Conservation (phyloP, 1,284 basidiomycete genomes). For the Ganoderma resinaceum region DNA sequence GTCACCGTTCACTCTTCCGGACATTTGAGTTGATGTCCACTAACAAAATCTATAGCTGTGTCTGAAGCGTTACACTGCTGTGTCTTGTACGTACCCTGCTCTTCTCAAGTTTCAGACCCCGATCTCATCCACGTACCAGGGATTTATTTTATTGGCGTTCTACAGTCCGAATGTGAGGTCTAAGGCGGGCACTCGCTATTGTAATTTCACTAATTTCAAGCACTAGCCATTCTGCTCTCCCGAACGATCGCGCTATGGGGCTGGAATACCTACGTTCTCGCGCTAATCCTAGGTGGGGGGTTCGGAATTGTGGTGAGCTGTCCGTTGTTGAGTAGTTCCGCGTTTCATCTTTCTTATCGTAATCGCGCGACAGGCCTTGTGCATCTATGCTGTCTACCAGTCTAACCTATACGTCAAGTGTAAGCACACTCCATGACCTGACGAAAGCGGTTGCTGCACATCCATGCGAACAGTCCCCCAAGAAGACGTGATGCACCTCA, state of each 20-base stretch:
- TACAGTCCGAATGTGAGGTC: slow-evolving; percentile 1
- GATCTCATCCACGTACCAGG: not conserved
- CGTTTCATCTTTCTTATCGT: not conserved
- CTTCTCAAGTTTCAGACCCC: not conserved
- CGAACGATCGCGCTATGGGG: not conserved
- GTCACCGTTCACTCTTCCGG: not conserved
- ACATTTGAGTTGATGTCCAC: not conserved
- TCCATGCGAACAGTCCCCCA: not conserved
- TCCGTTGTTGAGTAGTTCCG: too few species aligned
- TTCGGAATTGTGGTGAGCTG: not conserved
- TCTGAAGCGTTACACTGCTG: not conserved
- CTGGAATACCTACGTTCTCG: not conserved
- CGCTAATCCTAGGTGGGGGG: not conserved
- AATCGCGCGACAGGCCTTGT: not conserved
- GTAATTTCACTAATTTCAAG: not conserved
- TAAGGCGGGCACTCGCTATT: not conserved
- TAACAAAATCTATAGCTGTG: not conserved
- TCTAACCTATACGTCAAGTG: not conserved
- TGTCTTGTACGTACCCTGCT: not conserved
- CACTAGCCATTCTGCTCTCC: not conserved
- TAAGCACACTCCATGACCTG: not conserved
- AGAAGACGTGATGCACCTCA: not conserved
- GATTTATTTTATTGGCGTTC: not conserved
- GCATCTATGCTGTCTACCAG: slow-evolving; percentile 1
- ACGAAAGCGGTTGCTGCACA: not conserved